These are phyloP conservation scores for Fistulina hepatica DNA, from an alignment of 1,284 basidiomycete species.

Conservation along the genomic window DNA sequence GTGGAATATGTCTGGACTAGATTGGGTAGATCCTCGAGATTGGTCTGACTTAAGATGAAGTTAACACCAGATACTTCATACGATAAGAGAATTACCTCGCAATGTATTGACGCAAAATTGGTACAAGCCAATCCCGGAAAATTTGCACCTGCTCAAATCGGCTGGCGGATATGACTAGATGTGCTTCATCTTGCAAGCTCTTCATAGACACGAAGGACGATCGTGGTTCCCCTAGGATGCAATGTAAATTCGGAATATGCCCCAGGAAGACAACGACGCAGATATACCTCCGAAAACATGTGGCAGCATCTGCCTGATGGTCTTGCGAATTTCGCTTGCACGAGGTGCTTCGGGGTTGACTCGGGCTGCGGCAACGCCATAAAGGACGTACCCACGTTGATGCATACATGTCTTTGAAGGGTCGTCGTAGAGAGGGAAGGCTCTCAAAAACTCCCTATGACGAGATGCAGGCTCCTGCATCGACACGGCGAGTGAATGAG, in stretches of 20 bases:
- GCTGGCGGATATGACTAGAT: conserved; percentile 37
- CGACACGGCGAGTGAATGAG: conserved; percentile 4
- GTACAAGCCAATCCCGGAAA: conserved; percentile 59
- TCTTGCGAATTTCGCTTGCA: conserved; percentile 56
- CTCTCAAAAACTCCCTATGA: conserved; percentile 56
- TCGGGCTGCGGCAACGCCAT: conserved; percentile 54
- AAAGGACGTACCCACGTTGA: conserved; percentile 56
- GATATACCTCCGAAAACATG: conserved; percentile 52
- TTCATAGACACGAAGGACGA: conserved; percentile 27
- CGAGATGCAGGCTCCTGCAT: conserved; percentile 34
- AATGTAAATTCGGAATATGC: not conserved
- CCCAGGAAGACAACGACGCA: not conserved
- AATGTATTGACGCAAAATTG: conserved; percentile 45
- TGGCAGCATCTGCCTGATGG: conserved; percentile 54
- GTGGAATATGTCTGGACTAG: conserved; percentile 45
- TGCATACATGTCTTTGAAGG: conserved; percentile 47
- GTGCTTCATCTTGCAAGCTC: conserved; percentile 33
- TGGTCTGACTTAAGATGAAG: conserved; percentile 9
- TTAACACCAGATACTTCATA: not conserved
- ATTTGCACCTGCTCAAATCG: conserved; percentile 62
- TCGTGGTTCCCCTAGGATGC: conserved; percentile 22
- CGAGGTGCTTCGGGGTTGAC: conserved; percentile 57
- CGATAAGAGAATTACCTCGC: conserved; percentile 27
- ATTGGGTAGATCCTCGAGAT: conserved; percentile 11
- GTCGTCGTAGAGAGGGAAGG: conserved; percentile 54